These are phyloP conservation scores for Dendrobium nobile DNA, from an alignment of 106 monocot genomes.

Conservation along the genomic window DNA sequence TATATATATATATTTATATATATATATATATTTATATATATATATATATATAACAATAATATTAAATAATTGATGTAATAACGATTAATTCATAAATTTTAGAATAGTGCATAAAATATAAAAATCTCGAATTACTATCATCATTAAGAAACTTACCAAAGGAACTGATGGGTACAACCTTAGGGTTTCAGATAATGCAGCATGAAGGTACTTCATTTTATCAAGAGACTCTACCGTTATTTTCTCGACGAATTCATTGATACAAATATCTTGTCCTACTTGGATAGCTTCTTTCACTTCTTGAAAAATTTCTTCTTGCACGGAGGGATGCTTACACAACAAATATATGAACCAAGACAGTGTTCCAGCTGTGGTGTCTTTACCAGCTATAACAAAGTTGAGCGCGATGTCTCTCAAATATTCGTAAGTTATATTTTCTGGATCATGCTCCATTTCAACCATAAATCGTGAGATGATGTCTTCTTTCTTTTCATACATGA, in stretches of 20 bases:
- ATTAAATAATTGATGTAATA: too few species aligned
- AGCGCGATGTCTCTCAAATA: slow-evolving; percentile 14
- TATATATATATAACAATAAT: too few species aligned
- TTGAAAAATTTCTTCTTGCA: slow-evolving; percentile 15
- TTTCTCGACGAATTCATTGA: not conserved
- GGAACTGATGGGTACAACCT: too few species aligned
- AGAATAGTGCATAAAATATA: too few species aligned
- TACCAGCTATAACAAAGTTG: slow-evolving; percentile 24
- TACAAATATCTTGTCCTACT: not conserved
- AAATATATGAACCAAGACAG: slow-evolving; percentile 17
- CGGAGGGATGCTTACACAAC: slow-evolving; percentile 13
- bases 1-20: too few species aligned
- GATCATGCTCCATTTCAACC: slow-evolving; percentile 15
- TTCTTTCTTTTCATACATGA: slow-evolving; percentile 14
- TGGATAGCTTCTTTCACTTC: not conserved
- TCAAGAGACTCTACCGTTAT: slow-evolving; percentile 10
- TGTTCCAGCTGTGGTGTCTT: slow-evolving; percentile 19
- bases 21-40: too few species aligned
- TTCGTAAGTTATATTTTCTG: slow-evolving; percentile 12
- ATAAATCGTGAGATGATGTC: slow-evolving; percentile 26
- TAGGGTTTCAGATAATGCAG: too few species aligned
- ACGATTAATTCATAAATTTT: too few species aligned
- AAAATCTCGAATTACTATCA: too few species aligned
- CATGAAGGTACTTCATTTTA: slow-evolving; percentile 5
- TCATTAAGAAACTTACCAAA: too few species aligned